Base-by-base conservation (phyloP, 2,329 filamentous ascomycete genomes). In the Chaetomiaceae sp. region DNA sequence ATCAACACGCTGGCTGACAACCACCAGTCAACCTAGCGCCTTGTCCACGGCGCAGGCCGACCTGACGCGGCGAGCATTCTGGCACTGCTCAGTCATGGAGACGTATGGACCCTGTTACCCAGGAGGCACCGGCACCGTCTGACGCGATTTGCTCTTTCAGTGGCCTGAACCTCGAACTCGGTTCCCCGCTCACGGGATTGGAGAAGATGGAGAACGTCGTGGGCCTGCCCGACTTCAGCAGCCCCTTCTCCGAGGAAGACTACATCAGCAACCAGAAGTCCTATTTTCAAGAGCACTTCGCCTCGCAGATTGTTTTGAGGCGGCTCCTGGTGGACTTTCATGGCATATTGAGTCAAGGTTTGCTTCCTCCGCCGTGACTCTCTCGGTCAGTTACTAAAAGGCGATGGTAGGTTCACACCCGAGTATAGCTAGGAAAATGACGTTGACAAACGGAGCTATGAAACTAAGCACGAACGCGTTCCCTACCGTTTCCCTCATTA, bases 211-310 rank as follows among this genome's bases (percentile, higher is more conserved):
- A 80, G 48, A 67, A 72, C 19, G 53, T 68, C n/a, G 70, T 82
- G 4, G 72, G 75, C 11, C 63, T 81, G 20, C 78, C 78, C 3
- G 70, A 70, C 47, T 79, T 79, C 53, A 70, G 68, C 42, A 66
- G 66, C 2, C 64, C 68, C 1, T 70, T 71, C 24, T 69, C 65
- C n/a, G 67, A 71, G 30, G 68, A 70, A n/a, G 72, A 76, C 52
- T 67, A 71, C 47, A 56, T 68, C 11, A 66, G 64, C 17, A 73
- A 76, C 50, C 71, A 77, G 50, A 61, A 67, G 9, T 73, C 74
- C 1, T 71, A 78, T 49, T 78, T 75, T 47, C 72, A 78, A 50
- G 73, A 78, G 48, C 71, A 82, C 54, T 81, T 79, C 58, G 70
- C 75, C 2, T 79, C 78, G 0, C 77, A 81, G 56, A 74, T 83